Conservation (phyloP, 768 basidiomycete genomes). For the Arthromyces matolae region DNA sequence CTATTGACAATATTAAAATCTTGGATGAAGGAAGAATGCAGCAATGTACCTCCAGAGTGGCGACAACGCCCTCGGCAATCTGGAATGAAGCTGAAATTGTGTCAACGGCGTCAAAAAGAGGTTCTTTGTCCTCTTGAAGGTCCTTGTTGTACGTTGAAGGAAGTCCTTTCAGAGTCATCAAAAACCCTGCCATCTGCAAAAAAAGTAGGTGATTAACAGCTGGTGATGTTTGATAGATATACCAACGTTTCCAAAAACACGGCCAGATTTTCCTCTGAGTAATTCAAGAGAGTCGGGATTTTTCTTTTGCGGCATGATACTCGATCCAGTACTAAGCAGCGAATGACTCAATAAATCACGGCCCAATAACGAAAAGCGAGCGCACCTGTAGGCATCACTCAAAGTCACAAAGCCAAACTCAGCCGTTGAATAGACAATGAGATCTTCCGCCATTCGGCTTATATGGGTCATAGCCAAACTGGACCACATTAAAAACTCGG, state of each 20-base stretch:
- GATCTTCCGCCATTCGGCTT: slow-evolving; percentile 91
- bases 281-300: slow-evolving; percentile 96
- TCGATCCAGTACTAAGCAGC: slow-evolving; percentile 81
- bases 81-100: slow-evolving; percentile 83
- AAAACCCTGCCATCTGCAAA: slow-evolving; percentile 87
- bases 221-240: neutral
- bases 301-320: slow-evolving; percentile 99
- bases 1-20: slow-evolving; percentile 35
- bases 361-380: neutral
- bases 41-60: slow-evolving; percentile 73
- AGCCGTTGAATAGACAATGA: slow-evolving; percentile 94
- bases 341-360: neutral
- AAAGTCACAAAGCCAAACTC: slow-evolving; percentile 97
- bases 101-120: slow-evolving; percentile 90
- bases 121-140: slow-evolving; percentile 97
- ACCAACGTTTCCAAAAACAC: slow-evolving; percentile 86
- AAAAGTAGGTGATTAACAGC: slow-evolving; percentile 2
- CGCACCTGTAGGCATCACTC: slow-evolving; percentile 94
- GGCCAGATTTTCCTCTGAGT: slow-evolving; percentile 90
- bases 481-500: slow-evolving; percentile 96
- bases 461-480: slow-evolving; percentile 91
- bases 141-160: slow-evolving; percentile 99
- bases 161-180: slow-evolving; percentile 95
- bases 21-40: neutral
- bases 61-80: slow-evolving; percentile 93